Evolutionary conservation across 108 stramenopile genomes (phyloP), one percentile per base, ranked within the genome.

Genomic region (Nitzschia putrida): DNA sequence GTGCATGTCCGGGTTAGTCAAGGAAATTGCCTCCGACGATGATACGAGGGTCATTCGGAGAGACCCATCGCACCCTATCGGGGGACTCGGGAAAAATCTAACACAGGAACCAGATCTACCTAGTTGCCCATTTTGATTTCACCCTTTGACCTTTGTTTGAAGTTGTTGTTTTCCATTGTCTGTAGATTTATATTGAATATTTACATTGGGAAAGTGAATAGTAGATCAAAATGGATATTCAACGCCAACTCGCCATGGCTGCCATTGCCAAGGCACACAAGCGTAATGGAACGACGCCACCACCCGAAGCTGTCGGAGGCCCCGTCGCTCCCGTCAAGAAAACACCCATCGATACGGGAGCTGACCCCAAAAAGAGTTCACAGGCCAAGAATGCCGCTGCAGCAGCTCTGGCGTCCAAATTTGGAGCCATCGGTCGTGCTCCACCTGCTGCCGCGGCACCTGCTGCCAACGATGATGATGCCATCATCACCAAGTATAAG

Each of bases 311-410:
- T n/a, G 20, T 20, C 20, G 59, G 16, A 22, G 20, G 16, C 22
- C 22, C 53, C 29, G 20, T 24, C 13, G 53, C 40, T n/a, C 34
- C 49, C 9, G 9, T 29, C 22, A 51, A 61, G 25, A 66, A 66
- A 26, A 51, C 29, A 20, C 65, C 65, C 16, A 63, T 63, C 44
- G 23, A 63, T 23, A 63, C 61, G 10, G 61, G 52, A 21, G 65
- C 52, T 26, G 65, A 66, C 52, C 65, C 53, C 61, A 38, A 72
- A 63, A 34, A 54, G 29, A 54, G 71, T 53, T 54, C 54, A 23
- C 21, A 59, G 37, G 71, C 71, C 20, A 63, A 72, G 51, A 72
- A 72, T 42, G 71, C 71, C 22, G 71, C 71, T 9, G 71, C 71
- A 8, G 71, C 71, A 26, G 71, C 71, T 3, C 21, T 72, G 13